phyloP scores from a whole-genome alignment of 2,329 filamentous ascomycete genomes.

The Colletotrichum sp. region DNA sequence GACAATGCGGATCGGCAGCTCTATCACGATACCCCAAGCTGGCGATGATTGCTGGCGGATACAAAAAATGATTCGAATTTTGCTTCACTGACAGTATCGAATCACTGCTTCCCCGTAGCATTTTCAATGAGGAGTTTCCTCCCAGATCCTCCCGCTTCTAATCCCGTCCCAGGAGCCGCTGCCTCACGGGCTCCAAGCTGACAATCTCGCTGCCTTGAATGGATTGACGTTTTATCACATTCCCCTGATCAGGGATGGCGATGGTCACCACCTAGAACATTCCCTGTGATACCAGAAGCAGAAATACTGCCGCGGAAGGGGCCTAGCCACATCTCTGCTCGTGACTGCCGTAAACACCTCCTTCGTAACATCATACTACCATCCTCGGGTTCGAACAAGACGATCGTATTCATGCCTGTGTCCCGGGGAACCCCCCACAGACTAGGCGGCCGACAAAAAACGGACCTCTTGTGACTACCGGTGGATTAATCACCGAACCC shows the following conservation, averaged over 20 bases:
- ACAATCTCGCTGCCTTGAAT: neutral
- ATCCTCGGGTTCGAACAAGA: neutral
- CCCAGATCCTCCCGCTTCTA: neutral
- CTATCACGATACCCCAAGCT: neutral
- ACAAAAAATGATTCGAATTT: accelerated
- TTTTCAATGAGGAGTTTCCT: accelerated
- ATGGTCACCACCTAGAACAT: neutral
- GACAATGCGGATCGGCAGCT: neutral
- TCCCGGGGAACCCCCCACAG: neutral
- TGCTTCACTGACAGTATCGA: accelerated
- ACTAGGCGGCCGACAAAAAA: neutral
- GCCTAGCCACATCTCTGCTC: neutral
- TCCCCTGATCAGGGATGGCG: neutral
- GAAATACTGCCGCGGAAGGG: neutral
- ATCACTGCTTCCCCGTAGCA: too few species aligned
- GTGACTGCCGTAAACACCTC: neutral
- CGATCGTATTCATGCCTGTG: neutral
- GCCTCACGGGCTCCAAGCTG: neutral
- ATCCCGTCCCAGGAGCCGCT: neutral
- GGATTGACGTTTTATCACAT: neutral
- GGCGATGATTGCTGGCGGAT: accelerated
- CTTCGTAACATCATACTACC: neutral
- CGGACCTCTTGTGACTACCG: neutral
- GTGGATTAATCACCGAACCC: neutral
- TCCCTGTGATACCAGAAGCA: neutral